Conservation (phyloP, 2,329 filamentous ascomycete species). For the Hyphodiscus sp. region DNA sequence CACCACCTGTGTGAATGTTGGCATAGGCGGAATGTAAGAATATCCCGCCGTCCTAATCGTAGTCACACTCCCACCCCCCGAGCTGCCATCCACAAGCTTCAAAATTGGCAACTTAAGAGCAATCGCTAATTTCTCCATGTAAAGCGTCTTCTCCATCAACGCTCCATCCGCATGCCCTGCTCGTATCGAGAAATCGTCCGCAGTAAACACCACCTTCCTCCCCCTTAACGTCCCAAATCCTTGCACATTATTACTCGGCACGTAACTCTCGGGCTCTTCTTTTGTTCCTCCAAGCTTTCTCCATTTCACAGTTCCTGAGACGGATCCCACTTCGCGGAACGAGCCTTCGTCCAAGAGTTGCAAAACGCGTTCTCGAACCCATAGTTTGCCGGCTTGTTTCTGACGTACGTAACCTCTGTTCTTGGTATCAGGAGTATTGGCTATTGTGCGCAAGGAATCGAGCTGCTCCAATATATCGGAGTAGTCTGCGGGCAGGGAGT, state of each 20-base stretch:
- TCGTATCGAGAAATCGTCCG: constrained; percentile 57
- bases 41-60: constrained; percentile 49
- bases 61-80: constrained; percentile 56
- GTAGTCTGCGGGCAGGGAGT: constrained; percentile 51
- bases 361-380: constrained; percentile 56
- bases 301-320: constrained; percentile 54
- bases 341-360: constrained; percentile 48
- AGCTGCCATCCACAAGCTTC: constrained; percentile 58
- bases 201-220: constrained; percentile 51
- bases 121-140: constrained; percentile 55
- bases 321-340: constrained; percentile 54
- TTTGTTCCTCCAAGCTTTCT: constrained; percentile 37
- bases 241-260: constrained; percentile 58
- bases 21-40: constrained; percentile 54
- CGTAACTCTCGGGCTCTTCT: constrained; percentile 44
- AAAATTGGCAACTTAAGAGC: constrained; percentile 51
- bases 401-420: constrained; percentile 55
- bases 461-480: constrained; percentile 55
- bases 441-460: constrained; percentile 42
- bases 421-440: constrained; percentile 45
- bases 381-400: constrained; percentile 57
- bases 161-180: constrained; percentile 59
- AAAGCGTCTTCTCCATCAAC: constrained; percentile 50
- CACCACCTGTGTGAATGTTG: constrained; percentile 45
- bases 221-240: constrained; percentile 47